phyloP scores from a whole-genome alignment of 805 yeast species.

The Saccharomyces kudriavzevii region DNA sequence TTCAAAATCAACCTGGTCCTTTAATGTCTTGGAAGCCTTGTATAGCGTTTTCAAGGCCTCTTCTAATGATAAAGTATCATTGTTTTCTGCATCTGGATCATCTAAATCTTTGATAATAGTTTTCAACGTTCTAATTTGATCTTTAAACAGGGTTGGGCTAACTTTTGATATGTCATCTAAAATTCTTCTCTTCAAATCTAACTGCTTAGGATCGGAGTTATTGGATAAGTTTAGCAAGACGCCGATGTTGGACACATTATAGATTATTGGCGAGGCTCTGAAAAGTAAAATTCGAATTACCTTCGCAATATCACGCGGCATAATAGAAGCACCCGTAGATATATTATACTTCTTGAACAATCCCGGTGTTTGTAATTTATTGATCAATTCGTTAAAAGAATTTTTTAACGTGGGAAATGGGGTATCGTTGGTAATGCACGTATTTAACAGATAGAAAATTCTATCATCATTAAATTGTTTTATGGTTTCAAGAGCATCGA shows the following conservation, averaged over 20 bases:
- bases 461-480: conserved; percentile 51
- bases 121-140: conserved; percentile 47
- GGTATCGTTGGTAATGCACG: conserved; percentile 47
- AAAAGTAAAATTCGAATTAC: conserved; percentile 52
- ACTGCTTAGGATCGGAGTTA: conserved; percentile 28
- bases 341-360: conserved; percentile 33
- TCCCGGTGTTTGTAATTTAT: conserved; percentile 47
- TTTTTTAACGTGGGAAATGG: conserved; percentile 53
- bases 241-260: conserved; percentile 57
- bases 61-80: conserved; percentile 14
- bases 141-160: conserved; percentile 57
- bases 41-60: conserved; percentile 52
- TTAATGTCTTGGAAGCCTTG: conserved; percentile 47
- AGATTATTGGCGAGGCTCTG: conserved; percentile 52
- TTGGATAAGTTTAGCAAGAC: conserved; percentile 36
- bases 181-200: conserved; percentile 37
- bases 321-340: conserved; percentile 28
- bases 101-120: conserved; percentile 27
- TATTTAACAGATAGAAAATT: conserved; percentile 45
- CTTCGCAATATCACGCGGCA: conserved; percentile 42
- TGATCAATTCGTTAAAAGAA: conserved; percentile 55
- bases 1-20: conserved; percentile 40
- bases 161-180: conserved; percentile 51
- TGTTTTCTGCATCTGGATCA: conserved; percentile 11
- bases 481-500: conserved; percentile 45